Conservation (phyloP, 2,329 filamentous ascomycete genomes). For the Pseudogymnoascus verrucosus region DNA sequence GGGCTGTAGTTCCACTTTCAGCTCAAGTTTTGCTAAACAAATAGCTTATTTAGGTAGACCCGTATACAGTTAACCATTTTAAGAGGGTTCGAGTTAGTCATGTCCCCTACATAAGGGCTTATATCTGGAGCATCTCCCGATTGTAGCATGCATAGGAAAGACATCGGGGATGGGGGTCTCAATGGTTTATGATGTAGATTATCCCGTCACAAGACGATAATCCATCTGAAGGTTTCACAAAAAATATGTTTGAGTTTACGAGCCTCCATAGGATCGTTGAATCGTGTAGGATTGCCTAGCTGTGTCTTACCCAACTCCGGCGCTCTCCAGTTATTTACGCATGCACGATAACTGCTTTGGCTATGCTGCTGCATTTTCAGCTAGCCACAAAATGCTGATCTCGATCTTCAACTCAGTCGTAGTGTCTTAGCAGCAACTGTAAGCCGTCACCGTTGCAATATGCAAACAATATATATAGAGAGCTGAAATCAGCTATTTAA, state of each 20-base stretch:
- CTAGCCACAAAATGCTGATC: neutral
- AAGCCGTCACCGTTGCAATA: neutral
- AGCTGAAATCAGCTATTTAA: neutral
- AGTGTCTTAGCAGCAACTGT: neutral
- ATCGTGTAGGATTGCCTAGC: neutral
- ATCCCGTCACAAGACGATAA: too few relatives aligned
- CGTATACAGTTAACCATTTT: neutral
- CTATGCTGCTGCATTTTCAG: neutral
- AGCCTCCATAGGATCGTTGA: neutral
- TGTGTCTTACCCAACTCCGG: neutral
- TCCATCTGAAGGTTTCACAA: neutral
- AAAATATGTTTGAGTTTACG: neutral
- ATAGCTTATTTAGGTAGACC: neutral
- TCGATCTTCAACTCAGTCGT: neutral
- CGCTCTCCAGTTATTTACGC: neutral
- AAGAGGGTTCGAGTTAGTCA: too few relatives aligned
- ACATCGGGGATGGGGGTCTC: neutral
- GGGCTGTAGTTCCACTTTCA: neutral
- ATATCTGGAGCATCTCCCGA: neutral
- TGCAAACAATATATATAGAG: neutral
- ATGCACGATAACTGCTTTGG: neutral
- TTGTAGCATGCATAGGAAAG: neutral
- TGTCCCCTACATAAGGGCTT: too few relatives aligned
- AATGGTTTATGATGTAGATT: neutral
- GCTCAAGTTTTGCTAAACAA: neutral